Evolutionary conservation across 169 alveolate genomes (phyloP), one percentile per base, ranked within the genome.

Genomic region (Prorocentrum cordatum): DNA sequence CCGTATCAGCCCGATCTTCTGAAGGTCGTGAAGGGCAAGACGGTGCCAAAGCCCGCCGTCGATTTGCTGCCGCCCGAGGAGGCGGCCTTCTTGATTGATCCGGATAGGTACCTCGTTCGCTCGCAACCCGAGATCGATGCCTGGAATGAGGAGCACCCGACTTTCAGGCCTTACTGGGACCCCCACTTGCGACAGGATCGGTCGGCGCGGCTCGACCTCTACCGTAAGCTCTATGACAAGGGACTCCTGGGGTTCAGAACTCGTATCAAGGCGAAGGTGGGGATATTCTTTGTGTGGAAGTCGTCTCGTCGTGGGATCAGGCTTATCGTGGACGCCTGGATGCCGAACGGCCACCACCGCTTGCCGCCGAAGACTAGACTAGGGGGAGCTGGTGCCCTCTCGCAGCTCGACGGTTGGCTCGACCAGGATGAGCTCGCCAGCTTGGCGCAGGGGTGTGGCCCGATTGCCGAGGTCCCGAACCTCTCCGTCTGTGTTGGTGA

Each of bases 151-250:
- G 42, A 24, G 24, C n/a, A 70, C 39, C 18, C 10, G 7, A 16
- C 6, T 64, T 70, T 70, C 35, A 22, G 12, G 18, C 82, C 82
- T 3, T 70, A 70, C 36, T 70, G 82, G 82, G 82, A 70, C 27
- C 64, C 36, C 42, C 24, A 61, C 9, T 18, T 70, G 39, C 36
- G 82, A 26, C 31, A 18, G 2, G 82, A 70, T 24, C 36, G 27
- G 1, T 47, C 27, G 0, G 39, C 36, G 18, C 22, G 82, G 24
- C 1, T n/a, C 18, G 64, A 70, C 38, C 64, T 70, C 22, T 70
- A 70, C 27, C 62, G 82, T 1, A 22, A 27, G 42, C 42, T 70
- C 39, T 2, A 3, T 20, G 62, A 10, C 24, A 70, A 70, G 64
- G n/a, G 45, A 1, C 14, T 70, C 64, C 64, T 70, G 4, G 35